Percentiles rank a stretch among this genome's conserved stretches.
Evolutionary conservation across 2,329 filamentous ascomycete species (phyloP).

Genomic region (Conoideocrella luteorostrata): DNA sequence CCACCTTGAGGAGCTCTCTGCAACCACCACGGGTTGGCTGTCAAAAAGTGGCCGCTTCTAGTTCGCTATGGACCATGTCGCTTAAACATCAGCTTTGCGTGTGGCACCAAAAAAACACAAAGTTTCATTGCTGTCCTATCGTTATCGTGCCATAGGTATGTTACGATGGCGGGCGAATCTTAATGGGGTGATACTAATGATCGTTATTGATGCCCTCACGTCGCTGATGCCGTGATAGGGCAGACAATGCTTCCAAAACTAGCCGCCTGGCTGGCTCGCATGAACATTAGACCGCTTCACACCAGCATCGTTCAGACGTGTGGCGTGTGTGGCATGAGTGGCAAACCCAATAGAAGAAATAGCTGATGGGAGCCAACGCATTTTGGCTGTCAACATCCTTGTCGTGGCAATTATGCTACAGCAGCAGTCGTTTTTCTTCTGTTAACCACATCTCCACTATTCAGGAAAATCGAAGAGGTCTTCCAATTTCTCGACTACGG

Average conservation of each 20-base stretch:
- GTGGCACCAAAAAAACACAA: too few relatives aligned
- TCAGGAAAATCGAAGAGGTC: not conserved
- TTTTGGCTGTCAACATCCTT: not conserved
- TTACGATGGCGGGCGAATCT: too few relatives aligned
- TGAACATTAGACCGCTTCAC: not conserved
- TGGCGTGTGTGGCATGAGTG: not conserved
- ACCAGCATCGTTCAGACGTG: not conserved
- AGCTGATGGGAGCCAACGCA: not conserved
- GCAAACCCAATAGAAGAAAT: not conserved
- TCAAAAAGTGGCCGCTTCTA: too few relatives aligned
- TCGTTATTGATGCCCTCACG: too few relatives aligned
- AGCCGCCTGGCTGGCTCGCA: not conserved
- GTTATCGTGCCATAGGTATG: too few relatives aligned
- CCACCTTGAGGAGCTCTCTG: too few relatives aligned
- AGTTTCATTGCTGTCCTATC: too few relatives aligned
- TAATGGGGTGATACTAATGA: too few relatives aligned
- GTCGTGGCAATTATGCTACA: not conserved
- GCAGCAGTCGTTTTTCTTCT: not conserved
- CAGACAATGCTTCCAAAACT: not conserved
- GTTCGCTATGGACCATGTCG: too few relatives aligned
- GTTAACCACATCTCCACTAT: constrained; percentile 1
- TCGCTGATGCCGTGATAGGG: not conserved
- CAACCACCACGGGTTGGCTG: too few relatives aligned
- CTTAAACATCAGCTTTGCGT: too few relatives aligned
- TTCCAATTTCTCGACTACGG: not conserved